Percentiles rank a stretch among this genome's conserved stretches.
phyloP scores from a whole-genome alignment of 441 rosid genomes.

The Metrosideros polymorpha region DNA sequence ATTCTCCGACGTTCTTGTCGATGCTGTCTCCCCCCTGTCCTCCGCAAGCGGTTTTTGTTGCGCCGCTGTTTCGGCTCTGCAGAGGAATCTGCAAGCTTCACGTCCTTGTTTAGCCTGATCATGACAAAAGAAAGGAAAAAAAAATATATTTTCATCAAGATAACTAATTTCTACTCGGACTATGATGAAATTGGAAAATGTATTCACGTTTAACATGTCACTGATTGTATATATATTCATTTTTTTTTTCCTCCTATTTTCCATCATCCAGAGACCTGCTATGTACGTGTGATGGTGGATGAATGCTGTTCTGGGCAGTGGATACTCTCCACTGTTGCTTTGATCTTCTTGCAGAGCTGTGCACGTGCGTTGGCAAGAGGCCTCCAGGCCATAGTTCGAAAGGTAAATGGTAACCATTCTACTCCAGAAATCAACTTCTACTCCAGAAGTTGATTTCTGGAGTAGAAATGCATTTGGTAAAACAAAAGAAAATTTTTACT shows the following conservation, averaged over 20 bases:
- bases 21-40: background rate
- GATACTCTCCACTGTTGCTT: background rate
- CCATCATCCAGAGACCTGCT: too few species aligned
- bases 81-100: background rate
- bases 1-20: background rate
- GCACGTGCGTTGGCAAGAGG: background rate
- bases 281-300: background rate
- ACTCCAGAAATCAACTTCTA: too few species aligned
- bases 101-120: background rate
- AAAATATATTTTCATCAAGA: background rate
- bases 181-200: background rate
- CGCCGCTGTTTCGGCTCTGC: background rate
- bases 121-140: background rate
- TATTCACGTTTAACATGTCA: background rate
- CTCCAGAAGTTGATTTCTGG: too few species aligned
- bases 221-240: background rate
- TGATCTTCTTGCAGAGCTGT: background rate
- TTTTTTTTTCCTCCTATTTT: background rate
- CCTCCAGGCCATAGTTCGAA: too few species aligned
- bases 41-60: background rate
- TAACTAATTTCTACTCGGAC: background rate
- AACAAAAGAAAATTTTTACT: too few species aligned
- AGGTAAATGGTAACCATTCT: too few species aligned
- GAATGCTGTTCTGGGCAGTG: background rate
- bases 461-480: too few species aligned